These are phyloP conservation scores for Cydonia oblonga DNA, from an alignment of 331 rosid species.

Conservation along the genomic window DNA sequence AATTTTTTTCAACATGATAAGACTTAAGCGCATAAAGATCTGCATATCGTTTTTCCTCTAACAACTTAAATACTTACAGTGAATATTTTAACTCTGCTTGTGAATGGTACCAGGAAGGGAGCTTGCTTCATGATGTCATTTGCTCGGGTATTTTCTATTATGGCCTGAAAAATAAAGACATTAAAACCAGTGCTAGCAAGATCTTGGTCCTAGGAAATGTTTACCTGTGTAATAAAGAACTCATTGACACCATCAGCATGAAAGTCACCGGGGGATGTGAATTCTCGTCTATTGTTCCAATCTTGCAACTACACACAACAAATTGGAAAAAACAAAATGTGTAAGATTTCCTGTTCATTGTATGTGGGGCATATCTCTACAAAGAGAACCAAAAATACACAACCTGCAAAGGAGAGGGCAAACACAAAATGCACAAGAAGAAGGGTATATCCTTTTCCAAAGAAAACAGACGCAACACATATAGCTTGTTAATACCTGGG, in stretches of 20 bases:
- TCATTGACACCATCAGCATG: conserved; percentile 98
- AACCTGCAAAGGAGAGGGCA: neutral
- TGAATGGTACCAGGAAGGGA: conserved; percentile 87
- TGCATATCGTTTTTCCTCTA: neutral
- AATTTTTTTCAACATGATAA: neutral
- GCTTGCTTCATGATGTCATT: conserved; percentile 88
- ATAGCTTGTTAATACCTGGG: conserved; percentile 53
- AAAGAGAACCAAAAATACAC: conserved; percentile 3
- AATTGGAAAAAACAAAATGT: conserved; percentile 4
- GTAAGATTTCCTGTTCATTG: neutral
- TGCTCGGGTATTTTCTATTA: conserved; percentile 64
- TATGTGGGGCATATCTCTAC: neutral
- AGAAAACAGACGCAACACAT: neutral
- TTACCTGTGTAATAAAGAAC: conserved; percentile 90
- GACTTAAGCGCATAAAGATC: neutral
- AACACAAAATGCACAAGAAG: neutral
- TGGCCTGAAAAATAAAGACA: conserved; percentile 42
- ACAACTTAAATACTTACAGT: conserved; percentile 44
- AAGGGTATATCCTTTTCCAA: conserved; percentile 7
- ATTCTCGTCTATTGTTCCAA: conserved; percentile 90
- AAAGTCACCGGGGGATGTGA: conserved; percentile 73
- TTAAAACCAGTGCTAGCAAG: conserved; percentile 4
- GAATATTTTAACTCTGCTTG: conserved; percentile 96
- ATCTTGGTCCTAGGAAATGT: neutral
- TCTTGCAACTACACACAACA: conserved; percentile 66